Evolutionary conservation across 1,139 yeast species (phyloP).

Genomic region (Suhomyces bribrorum): DNA sequence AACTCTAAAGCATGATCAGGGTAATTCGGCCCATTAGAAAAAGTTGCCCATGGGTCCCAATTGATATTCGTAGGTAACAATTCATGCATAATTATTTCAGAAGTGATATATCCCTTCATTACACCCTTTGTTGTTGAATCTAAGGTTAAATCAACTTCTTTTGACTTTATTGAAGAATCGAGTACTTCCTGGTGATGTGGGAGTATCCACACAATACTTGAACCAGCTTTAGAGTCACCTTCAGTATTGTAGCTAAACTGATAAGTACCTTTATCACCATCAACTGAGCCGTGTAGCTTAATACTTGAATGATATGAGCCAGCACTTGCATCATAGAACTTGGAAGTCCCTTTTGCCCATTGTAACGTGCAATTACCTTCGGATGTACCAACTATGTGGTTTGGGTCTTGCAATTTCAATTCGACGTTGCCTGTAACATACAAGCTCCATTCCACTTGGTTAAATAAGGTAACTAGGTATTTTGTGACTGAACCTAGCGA

Average conservation of each 20-base stretch:
- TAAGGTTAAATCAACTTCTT: slow-evolving; percentile 40
- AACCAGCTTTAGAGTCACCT: slow-evolving; percentile 34
- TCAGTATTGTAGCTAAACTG: slow-evolving; percentile 29
- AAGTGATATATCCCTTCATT: slow-evolving; percentile 60
- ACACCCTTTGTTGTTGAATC: slow-evolving; percentile 72
- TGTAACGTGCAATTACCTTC: slow-evolving; percentile 35
- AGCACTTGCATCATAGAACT: slow-evolving; percentile 55
- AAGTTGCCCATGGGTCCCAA: slow-evolving; percentile 62
- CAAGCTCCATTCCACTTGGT: slow-evolving; percentile 45
- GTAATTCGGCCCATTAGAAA: slow-evolving; percentile 31
- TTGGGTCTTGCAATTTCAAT: slow-evolving; percentile 50
- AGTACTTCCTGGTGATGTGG: slow-evolving; percentile 69
- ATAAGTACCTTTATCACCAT: slow-evolving; percentile 31
- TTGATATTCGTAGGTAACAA: slow-evolving; percentile 51
- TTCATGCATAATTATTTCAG: slow-evolving; percentile 49
- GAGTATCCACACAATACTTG: slow-evolving; percentile 51
- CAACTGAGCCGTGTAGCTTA: slow-evolving; percentile 27
- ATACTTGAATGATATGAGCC: slow-evolving; percentile 36
- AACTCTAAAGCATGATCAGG: slow-evolving; percentile 35
- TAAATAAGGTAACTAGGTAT: slow-evolving; percentile 37
- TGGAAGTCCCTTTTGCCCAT: slow-evolving; percentile 45
- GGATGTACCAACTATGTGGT: slow-evolving; percentile 49
- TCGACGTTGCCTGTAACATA: slow-evolving; percentile 39
- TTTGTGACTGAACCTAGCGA: slow-evolving; percentile 23
- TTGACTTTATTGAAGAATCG: slow-evolving; percentile 16